Conservation (phyloP, 2,329 filamentous ascomycete species). For the Podosphaera fusca region DNA sequence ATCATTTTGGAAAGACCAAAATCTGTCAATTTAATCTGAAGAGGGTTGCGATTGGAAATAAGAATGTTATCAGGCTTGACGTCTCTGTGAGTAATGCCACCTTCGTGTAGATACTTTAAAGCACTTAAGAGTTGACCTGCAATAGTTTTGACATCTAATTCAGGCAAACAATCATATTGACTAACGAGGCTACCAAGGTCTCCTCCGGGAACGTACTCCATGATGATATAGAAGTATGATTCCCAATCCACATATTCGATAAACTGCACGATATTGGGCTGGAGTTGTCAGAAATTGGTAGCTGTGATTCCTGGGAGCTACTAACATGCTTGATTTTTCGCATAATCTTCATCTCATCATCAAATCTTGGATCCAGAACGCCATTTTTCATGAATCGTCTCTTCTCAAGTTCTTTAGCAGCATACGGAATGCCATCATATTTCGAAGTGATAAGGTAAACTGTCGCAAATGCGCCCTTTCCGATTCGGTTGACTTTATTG, state of each 20-base stretch:
- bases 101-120: constrained; percentile 62
- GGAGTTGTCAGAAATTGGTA: background rate
- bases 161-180: constrained; percentile 36
- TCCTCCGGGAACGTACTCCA: constrained; percentile 72
- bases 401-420: constrained; percentile 90
- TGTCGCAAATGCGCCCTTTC: constrained; percentile 83
- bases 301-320: constrained; percentile 2
- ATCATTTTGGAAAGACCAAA: constrained; percentile 94
- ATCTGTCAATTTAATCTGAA: constrained; percentile 78
- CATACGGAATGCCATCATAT: constrained; percentile 60
- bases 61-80: constrained; percentile 97
- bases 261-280: constrained; percentile 80
- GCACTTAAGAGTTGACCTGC: constrained; percentile 58
- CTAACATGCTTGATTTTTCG: constrained; percentile 58
- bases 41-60: constrained; percentile 46
- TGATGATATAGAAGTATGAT: constrained; percentile 75
- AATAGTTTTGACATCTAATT: constrained; percentile 47
- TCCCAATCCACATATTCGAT: constrained; percentile 71
- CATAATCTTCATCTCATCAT: constrained; percentile 97
- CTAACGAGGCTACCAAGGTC: constrained; percentile 58
- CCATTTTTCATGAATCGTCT: constrained; percentile 83
- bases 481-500: constrained; percentile 60
- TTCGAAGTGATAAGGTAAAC: constrained; percentile 81
- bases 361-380: constrained; percentile 68
- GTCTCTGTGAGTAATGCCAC: constrained; percentile 90